phyloP scores from a whole-genome alignment of 164 flowering plant species.

The Macadamia integrifolia region DNA sequence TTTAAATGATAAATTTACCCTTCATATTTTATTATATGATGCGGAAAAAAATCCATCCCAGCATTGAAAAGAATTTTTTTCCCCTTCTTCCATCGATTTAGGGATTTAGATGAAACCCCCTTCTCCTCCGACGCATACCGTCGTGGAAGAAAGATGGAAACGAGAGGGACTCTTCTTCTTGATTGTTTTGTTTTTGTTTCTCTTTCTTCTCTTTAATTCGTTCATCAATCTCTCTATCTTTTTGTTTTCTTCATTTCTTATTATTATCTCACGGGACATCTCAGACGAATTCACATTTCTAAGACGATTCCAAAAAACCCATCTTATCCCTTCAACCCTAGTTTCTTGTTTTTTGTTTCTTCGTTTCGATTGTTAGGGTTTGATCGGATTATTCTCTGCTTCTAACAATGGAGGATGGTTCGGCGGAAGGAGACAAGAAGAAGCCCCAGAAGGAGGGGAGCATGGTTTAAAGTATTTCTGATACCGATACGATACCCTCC shows the following conservation, averaged over 20 bases:
- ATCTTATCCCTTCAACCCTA: neutral
- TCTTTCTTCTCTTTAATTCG: too few relatives aligned
- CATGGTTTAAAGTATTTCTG: too few relatives aligned
- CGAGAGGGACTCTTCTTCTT: neutral
- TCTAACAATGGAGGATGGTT: slow-evolving; percentile 31
- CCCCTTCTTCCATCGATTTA: too few relatives aligned
- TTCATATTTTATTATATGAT: too few relatives aligned
- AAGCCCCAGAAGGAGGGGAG: slow-evolving; percentile 14
- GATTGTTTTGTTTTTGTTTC: too few relatives aligned
- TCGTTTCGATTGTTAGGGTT: slow-evolving; percentile 14
- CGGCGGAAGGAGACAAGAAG: slow-evolving; percentile 40
- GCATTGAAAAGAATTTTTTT: too few relatives aligned
- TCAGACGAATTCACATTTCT: neutral
- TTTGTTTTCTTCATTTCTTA: neutral
- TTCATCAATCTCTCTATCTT: too few relatives aligned
- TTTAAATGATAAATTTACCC: too few relatives aligned
- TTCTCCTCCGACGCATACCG: neutral
- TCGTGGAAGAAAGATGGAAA: neutral
- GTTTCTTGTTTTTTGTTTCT: neutral
- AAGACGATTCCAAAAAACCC: too few relatives aligned
- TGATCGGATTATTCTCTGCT: neutral
- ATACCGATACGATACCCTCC: too few relatives aligned
- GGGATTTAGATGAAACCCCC: too few relatives aligned
- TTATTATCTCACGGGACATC: neutral
- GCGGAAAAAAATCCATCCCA: too few relatives aligned